Evolutionary conservation across 2,329 filamentous ascomycete species (phyloP), one percentile per base, ranked within the genome.

Genomic region (Trichophyton verrucosum): DNA sequence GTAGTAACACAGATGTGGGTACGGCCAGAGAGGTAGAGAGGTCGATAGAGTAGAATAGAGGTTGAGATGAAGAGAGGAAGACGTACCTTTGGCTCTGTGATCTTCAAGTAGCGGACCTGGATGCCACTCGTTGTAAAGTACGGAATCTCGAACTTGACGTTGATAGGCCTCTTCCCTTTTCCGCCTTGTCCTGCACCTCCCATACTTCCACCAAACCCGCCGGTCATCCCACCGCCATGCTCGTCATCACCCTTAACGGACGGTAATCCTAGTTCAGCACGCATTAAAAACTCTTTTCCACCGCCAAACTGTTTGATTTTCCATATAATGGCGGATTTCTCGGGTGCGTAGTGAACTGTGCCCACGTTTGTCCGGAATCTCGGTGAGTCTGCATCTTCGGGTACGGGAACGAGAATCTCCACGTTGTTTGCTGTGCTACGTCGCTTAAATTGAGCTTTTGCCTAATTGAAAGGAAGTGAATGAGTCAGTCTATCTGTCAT

Each of bases 261-360:
- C 0, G 94, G 94, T 49, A 99, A 79, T 57, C 94, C 94, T 11
- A 99, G 81, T 77, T 99, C 94, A 17, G 94, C 94, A 61, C 94
- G 88, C 94, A 99, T 99, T 68, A 99, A 80, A 70, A 99, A 99
- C 72, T 99, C 94, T 76, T 99, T 99, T 68, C 86, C 85, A n/a
- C 94, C 94, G 51, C 94, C 94, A 74, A 99, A 99, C 71, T 99
- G 94, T 80, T 99, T 99, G 74, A 99, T 99, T 80, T 99, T 99
- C 94, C 94, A 99, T 58, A 99, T 88, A 68, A 99, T 99, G 62
- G 92, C 92, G 65, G 89, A 95, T 71, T 96, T 92, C 75, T 99
- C 94, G 0, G 94, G 94, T 3, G 92, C 92, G 72, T 99, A 99
- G 77, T 99, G 94, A 11, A 99, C 94, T 33, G 88, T 90, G 60